Base-by-base conservation (phyloP, 768 basidiomycete species). In the Dentipellis sp. region DNA sequence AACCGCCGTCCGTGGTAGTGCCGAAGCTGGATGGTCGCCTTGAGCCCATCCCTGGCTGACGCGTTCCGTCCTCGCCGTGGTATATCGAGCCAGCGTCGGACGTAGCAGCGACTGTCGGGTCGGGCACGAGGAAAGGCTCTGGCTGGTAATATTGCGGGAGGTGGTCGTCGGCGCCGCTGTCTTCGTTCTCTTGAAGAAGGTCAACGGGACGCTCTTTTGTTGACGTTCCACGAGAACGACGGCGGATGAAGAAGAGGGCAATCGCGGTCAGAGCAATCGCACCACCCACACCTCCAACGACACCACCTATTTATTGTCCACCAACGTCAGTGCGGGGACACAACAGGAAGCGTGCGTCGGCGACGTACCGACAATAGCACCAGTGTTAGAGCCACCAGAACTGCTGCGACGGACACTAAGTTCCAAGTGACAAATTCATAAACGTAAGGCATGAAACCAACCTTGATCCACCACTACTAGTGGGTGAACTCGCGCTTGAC, bases 71-170 rank as follows among this genome's bases (percentile, higher is more conserved):
- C 62, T 60, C 55, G 53, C 53, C 16, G 35, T 56, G 22, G 39
- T 64, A 50, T 61, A 59, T 58, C 57, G 67, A 37, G 61, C 65
- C 70, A 2, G 64, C 72, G 19, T 68, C 72, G 0, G 73, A 70
- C 8, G 74, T 68, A 5, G 75, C 73, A 1, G 70, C 63, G 12
- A 72, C 62, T 0, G 82, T 80, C 11, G 85, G 82, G 47, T 83
- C 83, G 0, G 86, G 77, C 3, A 87, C 76, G 53, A 86, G 77
- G 71, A 83, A 91, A 2, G 89, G 89, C 59, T 90, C 84, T 0
- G 88, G 88, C 35, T 76, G 78, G 65, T 88, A 85, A 67, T 81
- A 87, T 56, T 88, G 78, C 4, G 86, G 86, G 8, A 83, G 78
- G 40, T 82, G 78, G 49, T 75, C 1, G 70, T 69, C 11, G 74